Percentiles rank a stretch among this genome's conserved stretches.
Conservation (phyloP, 305 asterid species). For the Ajuga reptans region DNA sequence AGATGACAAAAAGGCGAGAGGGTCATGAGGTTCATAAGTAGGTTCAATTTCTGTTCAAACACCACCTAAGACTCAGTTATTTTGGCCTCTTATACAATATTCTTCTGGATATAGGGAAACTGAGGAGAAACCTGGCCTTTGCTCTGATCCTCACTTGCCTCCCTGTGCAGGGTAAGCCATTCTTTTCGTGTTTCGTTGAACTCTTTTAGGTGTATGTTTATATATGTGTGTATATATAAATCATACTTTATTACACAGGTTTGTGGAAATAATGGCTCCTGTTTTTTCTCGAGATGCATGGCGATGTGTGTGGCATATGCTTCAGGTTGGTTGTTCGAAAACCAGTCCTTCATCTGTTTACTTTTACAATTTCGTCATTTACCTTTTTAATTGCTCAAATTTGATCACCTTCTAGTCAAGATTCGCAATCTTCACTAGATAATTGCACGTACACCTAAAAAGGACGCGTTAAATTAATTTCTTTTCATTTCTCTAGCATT, state of each 20-base stretch:
- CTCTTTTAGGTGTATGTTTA: background rate
- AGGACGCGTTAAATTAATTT: too few species aligned
- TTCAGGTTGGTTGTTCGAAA: conserved; percentile 15
- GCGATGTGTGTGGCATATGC: conserved; percentile 30
- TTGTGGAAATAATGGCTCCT: conserved; percentile 32
- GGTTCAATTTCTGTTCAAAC: background rate
- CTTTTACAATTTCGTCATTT: too few species aligned
- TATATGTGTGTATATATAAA: too few species aligned
- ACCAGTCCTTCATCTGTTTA: too few species aligned
- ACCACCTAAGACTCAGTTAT: background rate
- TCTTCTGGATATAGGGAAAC: conserved; percentile 29
- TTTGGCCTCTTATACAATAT: background rate
- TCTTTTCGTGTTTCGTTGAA: background rate
- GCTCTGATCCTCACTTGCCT: conserved; percentile 51
- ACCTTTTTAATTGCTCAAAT: too few species aligned
- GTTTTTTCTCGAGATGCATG: conserved; percentile 28
- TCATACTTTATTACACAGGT: conserved; percentile 1
- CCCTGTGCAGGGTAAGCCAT: conserved; percentile 32
- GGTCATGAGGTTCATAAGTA: conserved; percentile 49
- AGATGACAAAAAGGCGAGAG: conserved; percentile 42
- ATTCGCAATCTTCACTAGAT: too few species aligned
- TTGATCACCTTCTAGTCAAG: too few species aligned
- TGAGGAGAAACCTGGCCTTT: conserved; percentile 52
- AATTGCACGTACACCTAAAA: too few species aligned
- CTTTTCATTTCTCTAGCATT: too few species aligned